Conservation (phyloP, 2,329 filamentous ascomycete species). For the Talaromyces marneffei region DNA sequence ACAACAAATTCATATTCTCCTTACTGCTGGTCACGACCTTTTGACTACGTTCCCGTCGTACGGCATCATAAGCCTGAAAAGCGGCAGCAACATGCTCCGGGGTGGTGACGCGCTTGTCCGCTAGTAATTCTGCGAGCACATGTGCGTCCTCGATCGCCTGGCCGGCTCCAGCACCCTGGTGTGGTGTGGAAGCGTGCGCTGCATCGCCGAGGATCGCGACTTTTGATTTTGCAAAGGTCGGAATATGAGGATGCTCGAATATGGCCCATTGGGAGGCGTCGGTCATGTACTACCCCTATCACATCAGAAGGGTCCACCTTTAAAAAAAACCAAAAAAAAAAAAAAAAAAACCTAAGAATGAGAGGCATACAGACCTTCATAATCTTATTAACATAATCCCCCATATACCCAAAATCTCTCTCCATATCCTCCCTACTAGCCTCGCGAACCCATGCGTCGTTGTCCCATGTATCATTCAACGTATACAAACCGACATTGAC, state of each 20-base stretch:
- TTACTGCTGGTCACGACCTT: conserved; percentile 48
- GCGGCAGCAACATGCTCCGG: conserved; percentile 37
- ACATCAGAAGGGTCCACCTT: not conserved
- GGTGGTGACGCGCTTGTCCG: conserved; percentile 28
- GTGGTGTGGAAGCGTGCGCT: conserved; percentile 35
- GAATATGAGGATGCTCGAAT: conserved; percentile 29
- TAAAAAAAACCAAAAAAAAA: no score
- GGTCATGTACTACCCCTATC: conserved; percentile 1
- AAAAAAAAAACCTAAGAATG: not conserved
- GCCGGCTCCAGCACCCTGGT: conserved; percentile 35
- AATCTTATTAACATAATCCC: conserved; percentile 23
- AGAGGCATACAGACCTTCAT: conserved; percentile 23
- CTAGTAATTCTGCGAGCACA: conserved; percentile 43
- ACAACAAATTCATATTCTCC: conserved; percentile 34
- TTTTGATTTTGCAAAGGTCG: conserved; percentile 26
- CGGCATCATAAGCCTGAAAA: conserved; percentile 48
- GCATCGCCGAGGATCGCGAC: conserved; percentile 34
- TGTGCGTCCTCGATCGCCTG: conserved; percentile 32
- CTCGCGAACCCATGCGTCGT: conserved; percentile 26
- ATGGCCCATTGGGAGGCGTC: conserved; percentile 31
- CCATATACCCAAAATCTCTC: conserved; percentile 25
- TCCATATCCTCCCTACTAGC: conserved; percentile 27
- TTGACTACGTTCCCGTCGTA: conserved; percentile 46
- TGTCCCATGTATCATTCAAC: conserved; percentile 25
- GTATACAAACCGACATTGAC: conserved; percentile 30